Conservation (phyloP, 176 grass and related monocot species). For the Alopecurus myosuroides region DNA sequence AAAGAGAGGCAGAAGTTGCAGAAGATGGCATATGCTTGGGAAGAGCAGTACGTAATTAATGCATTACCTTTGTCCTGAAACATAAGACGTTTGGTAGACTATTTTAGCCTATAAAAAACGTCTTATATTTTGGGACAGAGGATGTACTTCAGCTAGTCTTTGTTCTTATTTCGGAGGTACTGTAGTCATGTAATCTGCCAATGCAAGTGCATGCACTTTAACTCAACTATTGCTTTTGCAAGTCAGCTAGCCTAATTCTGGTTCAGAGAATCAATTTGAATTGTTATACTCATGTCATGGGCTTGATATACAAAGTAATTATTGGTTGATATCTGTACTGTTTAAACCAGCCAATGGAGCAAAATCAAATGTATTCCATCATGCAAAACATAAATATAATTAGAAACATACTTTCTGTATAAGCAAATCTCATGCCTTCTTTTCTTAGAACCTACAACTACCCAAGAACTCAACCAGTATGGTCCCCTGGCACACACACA, state of each 20-base stretch:
- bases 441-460: background rate
- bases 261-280: background rate
- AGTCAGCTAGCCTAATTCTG: background rate
- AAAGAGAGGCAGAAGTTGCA: background rate
- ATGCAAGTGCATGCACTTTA: background rate
- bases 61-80: no score
- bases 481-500: no score
- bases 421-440: background rate
- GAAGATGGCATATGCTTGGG: background rate
- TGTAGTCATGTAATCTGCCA: background rate
- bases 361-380: background rate
- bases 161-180: background rate
- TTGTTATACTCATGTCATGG: background rate
- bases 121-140: no score
- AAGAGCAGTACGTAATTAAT: no score
- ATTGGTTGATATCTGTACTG: background rate
- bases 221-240: background rate
- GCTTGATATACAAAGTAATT: background rate
- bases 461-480: conserved; percentile 8
- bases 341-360: background rate
- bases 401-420: background rate
- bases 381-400: background rate
- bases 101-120: no score
- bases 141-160: background rate
- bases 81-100: no score